Conservation (phyloP, 2,329 filamentous ascomycete species). For the Hypoxylon sp. region DNA sequence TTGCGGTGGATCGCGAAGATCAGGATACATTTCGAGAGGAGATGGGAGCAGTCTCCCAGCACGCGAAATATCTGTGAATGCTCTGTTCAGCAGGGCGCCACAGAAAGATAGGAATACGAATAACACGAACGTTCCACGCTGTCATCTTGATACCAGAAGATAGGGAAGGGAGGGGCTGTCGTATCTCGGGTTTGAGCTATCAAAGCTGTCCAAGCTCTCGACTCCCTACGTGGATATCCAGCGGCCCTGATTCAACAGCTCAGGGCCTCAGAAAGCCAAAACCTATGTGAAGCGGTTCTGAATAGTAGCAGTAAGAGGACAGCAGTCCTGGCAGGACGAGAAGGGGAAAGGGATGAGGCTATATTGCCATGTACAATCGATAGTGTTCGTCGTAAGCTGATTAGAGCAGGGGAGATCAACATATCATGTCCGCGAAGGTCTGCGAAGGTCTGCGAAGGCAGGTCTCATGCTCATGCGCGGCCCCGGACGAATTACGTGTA, state of each 20-base stretch:
- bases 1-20: slow-evolving; percentile 92
- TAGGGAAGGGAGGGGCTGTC: no score
- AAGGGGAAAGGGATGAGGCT: slow-evolving; percentile 10
- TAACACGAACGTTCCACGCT: slow-evolving; percentile 43
- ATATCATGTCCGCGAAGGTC: slow-evolving; percentile 19
- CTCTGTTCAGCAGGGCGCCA: slow-evolving; percentile 7
- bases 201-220: slow-evolving; percentile 22
- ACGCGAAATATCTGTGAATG: slow-evolving; percentile 71
- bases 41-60: slow-evolving; percentile 83
- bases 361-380: slow-evolving; percentile 10
- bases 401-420: slow-evolving; percentile 12
- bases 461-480: slow-evolving; percentile 13
- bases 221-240: slow-evolving; percentile 14
- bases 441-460: no score
- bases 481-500: slow-evolving; percentile 31
- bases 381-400: slow-evolving; percentile 24
- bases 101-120: background rate
- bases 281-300: background rate
- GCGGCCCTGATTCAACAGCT: slow-evolving; percentile 30
- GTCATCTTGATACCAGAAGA: slow-evolving; percentile 40
- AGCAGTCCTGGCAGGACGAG: background rate
- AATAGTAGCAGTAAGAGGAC: no score
- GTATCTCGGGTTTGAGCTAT: slow-evolving; percentile 20
- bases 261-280: slow-evolving; percentile 33
- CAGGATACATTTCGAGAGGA: slow-evolving; percentile 86